Percentiles rank a stretch among this genome's conserved stretches.
phyloP scores from a whole-genome alignment of 2,329 filamentous ascomycete species.

The Epichloe amarillans region DNA sequence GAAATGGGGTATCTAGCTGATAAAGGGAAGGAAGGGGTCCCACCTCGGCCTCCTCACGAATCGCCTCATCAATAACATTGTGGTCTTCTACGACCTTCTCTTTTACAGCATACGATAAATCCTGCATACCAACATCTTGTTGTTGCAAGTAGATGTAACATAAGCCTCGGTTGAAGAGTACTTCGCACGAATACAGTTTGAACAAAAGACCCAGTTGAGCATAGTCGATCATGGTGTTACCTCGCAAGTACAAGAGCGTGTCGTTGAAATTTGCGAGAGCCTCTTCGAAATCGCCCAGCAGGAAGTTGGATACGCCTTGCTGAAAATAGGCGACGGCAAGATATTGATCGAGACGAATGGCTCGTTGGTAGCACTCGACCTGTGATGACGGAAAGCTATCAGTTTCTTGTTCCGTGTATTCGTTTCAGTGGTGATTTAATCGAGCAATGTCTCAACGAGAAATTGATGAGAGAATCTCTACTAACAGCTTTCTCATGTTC shows the following conservation, averaged over 20 bases:
- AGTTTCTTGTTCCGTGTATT: neutral
- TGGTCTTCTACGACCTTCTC: slow-evolving; percentile 96
- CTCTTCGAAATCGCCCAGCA: slow-evolving; percentile 94
- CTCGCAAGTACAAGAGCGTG: slow-evolving; percentile 82
- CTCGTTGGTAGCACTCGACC: slow-evolving; percentile 91
- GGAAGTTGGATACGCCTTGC: slow-evolving; percentile 94
- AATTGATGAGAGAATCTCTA: slow-evolving; percentile 9
- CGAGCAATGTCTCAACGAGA: neutral
- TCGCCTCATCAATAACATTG: slow-evolving; percentile 95
- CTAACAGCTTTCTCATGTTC: slow-evolving; percentile 91
- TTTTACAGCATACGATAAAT: slow-evolving; percentile 79
- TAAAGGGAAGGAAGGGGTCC: slow-evolving; percentile 10
- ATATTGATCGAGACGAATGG: slow-evolving; percentile 82
- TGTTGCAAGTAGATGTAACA: slow-evolving; percentile 97
- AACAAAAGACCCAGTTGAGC: slow-evolving; percentile 90
- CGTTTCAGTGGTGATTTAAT: neutral
- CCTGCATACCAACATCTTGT: slow-evolving; percentile 78
- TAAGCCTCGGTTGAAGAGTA: slow-evolving; percentile 90
- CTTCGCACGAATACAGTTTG: slow-evolving; percentile 94
- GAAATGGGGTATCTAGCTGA: neutral
- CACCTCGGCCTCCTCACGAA: slow-evolving; percentile 84
- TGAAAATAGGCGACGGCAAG: slow-evolving; percentile 97
- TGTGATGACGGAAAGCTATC: slow-evolving; percentile 21
- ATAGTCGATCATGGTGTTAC: slow-evolving; percentile 96
- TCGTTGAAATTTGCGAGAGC: slow-evolving; percentile 98